Conservation (phyloP, 2,329 filamentous ascomycete genomes). For the Trichophyton rubrum region DNA sequence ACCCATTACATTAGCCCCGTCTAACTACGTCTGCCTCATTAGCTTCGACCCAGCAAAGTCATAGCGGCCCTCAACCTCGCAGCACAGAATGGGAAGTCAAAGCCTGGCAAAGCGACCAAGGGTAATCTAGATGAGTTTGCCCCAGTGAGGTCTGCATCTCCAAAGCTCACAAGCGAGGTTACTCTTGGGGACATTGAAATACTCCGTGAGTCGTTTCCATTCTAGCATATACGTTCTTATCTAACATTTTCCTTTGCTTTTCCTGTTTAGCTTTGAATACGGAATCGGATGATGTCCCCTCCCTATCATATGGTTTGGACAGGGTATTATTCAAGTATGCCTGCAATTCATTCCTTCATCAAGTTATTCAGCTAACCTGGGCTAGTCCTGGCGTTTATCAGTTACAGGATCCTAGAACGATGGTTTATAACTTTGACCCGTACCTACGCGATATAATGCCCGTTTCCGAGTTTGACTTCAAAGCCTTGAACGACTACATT, state of each 20-base stretch:
- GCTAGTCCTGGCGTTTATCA: conserved; percentile 66
- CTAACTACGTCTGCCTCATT: background rate
- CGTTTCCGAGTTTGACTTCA: conserved; percentile 81
- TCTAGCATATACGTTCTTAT: background rate
- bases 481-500: conserved; percentile 71
- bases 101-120: background rate
- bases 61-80: background rate
- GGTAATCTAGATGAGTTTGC: background rate
- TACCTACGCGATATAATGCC: conserved; percentile 92
- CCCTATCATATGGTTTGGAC: conserved; percentile 62
- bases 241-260: background rate
- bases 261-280: conserved; percentile 25
- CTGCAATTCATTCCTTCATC: background rate
- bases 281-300: conserved; percentile 45
- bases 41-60: background rate
- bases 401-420: conserved; percentile 73
- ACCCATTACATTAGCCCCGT: background rate
- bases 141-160: background rate
- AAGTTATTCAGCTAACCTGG: conserved; percentile 2
- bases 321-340: conserved; percentile 78
- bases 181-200: background rate
- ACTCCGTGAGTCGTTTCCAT: background rate
- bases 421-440: conserved; percentile 93
- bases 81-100: background rate
- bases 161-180: background rate